phyloP scores from a whole-genome alignment of 257 asterid species.

The Solanum dulcamara region DNA sequence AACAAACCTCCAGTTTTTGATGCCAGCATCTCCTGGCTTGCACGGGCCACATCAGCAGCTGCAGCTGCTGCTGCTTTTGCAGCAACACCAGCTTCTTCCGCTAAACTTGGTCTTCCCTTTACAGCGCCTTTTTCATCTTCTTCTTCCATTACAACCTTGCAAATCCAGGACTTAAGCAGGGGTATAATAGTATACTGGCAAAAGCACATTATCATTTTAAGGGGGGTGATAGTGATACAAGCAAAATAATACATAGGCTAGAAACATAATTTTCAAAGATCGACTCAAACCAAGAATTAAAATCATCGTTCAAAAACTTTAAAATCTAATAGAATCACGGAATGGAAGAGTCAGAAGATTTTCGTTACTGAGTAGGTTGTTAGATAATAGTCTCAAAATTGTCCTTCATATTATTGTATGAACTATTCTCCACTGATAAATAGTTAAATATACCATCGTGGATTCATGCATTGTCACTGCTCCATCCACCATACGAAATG shows the following conservation, averaged over 20 bases:
- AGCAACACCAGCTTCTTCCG: constrained; percentile 79
- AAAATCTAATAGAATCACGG: background rate
- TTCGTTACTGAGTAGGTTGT: background rate
- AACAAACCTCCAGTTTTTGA: constrained; percentile 63
- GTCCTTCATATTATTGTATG: background rate
- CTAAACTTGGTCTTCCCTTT: constrained; percentile 49
- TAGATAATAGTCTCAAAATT: background rate
- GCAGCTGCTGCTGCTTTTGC: constrained; percentile 93
- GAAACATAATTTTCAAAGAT: background rate
- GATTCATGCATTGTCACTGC: background rate
- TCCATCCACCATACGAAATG: background rate
- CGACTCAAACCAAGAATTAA: background rate
- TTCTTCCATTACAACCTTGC: constrained; percentile 63
- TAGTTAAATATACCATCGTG: background rate
- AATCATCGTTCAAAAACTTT: background rate
- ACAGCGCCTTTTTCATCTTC: constrained; percentile 29
- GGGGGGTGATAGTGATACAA: background rate
- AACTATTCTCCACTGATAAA: background rate
- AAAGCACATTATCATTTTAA: background rate
- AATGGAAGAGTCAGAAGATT: background rate
- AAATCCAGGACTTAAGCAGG: constrained; percentile 83
- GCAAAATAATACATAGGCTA: background rate
- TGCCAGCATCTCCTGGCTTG: constrained; percentile 71
- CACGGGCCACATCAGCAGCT: constrained; percentile 85
- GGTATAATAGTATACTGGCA: constrained; percentile 64